Evolutionary conservation across 768 basidiomycete species (phyloP).

Genomic region (Suillus ampliporus): DNA sequence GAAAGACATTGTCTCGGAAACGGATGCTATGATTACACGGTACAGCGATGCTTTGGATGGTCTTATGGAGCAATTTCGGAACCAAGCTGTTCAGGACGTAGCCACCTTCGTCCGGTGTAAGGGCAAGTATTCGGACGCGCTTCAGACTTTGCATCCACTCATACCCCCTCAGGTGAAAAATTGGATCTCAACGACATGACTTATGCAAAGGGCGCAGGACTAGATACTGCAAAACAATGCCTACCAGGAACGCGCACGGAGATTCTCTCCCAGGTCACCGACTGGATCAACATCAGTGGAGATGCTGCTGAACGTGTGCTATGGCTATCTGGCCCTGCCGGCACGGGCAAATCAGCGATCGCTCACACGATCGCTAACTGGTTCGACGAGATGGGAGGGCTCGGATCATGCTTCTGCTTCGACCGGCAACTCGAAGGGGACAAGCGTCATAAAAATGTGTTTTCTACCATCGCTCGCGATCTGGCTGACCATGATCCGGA

Average conservation of each 20-base stretch:
- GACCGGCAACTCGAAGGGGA: no score
- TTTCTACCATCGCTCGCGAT: background rate
- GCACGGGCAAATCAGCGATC: no score
- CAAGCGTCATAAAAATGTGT: background rate
- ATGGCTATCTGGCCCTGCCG: constrained; percentile 32
- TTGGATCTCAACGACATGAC: background rate
- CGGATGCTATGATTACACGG: no score
- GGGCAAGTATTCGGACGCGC: background rate
- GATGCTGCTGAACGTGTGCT: constrained; percentile 14
- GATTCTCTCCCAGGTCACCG: constrained; percentile 19
- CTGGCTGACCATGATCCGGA: background rate
- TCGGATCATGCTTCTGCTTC: constrained; percentile 5
- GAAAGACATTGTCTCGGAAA: no score
- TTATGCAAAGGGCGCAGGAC: constrained; percentile 3
- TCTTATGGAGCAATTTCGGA: no score
- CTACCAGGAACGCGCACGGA: constrained; percentile 19
- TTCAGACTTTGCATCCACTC: background rate
- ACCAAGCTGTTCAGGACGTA: no score
- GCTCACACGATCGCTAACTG: no score
- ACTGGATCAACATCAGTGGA: constrained; percentile 15
- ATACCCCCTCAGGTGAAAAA: background rate
- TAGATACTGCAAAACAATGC: constrained; percentile 14
- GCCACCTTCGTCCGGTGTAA: background rate
- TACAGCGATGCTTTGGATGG: no score
- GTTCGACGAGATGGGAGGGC: no score